These are phyloP conservation scores for Endotrypanum monterogeii DNA, from an alignment of 208 protist genomes.

Conservation along the genomic window DNA sequence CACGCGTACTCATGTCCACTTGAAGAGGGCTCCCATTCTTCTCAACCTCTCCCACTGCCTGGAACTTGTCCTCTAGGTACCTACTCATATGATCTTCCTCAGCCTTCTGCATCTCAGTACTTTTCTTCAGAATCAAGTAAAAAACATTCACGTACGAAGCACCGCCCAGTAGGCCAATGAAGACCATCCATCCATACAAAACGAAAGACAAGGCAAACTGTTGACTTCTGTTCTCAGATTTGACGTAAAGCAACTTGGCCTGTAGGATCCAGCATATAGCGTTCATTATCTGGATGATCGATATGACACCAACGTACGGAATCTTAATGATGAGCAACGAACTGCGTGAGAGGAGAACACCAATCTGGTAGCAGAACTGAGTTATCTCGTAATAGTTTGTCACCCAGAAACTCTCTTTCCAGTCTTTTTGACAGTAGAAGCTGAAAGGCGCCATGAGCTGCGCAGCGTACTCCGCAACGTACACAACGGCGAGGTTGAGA, in stretches of 20 bases:
- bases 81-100: conserved; percentile 32
- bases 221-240: conserved; percentile 26
- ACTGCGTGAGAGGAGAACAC: conserved; percentile 87
- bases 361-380: conserved; percentile 93
- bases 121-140: conserved; percentile 76
- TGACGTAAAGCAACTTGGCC: conserved; percentile 70
- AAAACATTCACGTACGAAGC: conserved; percentile 94
- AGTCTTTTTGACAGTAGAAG: conserved; percentile 52
- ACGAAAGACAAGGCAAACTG: conserved; percentile 67
- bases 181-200: conserved; percentile 90
- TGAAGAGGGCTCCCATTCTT: not conserved
- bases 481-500: conserved; percentile 82
- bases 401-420: conserved; percentile 60
- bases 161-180: conserved; percentile 88
- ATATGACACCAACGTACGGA: conserved; percentile 77
- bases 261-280: conserved; percentile 88
- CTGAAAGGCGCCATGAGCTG: conserved; percentile 85
- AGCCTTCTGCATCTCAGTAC: conserved; percentile 31
- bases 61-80: not conserved
- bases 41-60: not conserved
- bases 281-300: conserved; percentile 86
- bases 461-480: conserved; percentile 87
- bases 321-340: conserved; percentile 83
- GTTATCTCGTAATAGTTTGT: conserved; percentile 79
- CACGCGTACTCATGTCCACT: not conserved